Evolutionary conservation across 1,284 basidiomycete species (phyloP), one percentile per base, ranked within the genome.

Genomic region (Moesziomyces parantarcticus): DNA sequence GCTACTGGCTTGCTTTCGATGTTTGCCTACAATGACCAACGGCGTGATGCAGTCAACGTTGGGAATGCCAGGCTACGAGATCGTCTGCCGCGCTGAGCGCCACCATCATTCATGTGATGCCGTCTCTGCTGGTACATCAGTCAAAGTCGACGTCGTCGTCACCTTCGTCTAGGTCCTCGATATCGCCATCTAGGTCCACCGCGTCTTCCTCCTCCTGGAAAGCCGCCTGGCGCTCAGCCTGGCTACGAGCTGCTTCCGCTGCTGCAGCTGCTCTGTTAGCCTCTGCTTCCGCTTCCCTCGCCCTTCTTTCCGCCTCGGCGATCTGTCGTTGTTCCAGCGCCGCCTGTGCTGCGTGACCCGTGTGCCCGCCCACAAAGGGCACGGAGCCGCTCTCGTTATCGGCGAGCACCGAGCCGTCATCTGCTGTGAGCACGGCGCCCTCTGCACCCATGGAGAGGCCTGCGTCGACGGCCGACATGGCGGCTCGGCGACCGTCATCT

Each of bases 141-240:
- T 73, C 70, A 56, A 61, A 73, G 44, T 73, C 70, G 1, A 73
- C 70, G 23, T 73, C 70, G 45, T 73, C 70, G 21, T 66, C 70
- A 4, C 64, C 70, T 20, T 70, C 63, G 44, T 79, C 77, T 13
- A 79, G 48, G 50, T 79, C 77, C 34, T 77, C 77, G n/a, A 77
- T 57, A 23, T 77, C 77, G 3, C 56, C 77, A 29, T 79, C 77
- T 1, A 79, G 46, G 50, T 79, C 71, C 42, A 74, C 75, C 2
- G 60, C 66, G 43, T 67, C 71, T 26, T 74, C 66, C 8, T 74
- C 67, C 8, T 64, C 55, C 40, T 70, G 64, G 23, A 73, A 62
- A 2, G 75, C 58, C 3, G 75, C 67, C 32, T 73, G 66, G 7
- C 72, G 32, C 22, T 59, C 59, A 10, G 67, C 60, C 26, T 67